Conservation (phyloP, 1,284 basidiomycete genomes). For the Xerocomus nothofagi region DNA sequence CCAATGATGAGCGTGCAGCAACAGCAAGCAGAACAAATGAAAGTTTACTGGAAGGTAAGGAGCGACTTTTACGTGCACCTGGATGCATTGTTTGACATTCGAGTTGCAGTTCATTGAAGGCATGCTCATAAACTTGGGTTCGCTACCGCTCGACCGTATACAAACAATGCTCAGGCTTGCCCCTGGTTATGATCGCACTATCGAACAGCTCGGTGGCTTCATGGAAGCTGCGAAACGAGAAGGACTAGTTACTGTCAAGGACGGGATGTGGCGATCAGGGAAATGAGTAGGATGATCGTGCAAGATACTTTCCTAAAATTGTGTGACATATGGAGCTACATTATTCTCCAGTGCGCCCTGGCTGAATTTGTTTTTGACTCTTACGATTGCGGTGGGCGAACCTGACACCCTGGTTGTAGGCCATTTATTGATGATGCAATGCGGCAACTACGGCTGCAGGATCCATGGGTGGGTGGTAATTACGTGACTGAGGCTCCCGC, state of each 20-base stretch:
- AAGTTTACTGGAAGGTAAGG: slow-evolving; percentile 79
- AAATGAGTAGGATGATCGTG: slow-evolving; percentile 12
- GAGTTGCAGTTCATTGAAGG: slow-evolving; percentile 71
- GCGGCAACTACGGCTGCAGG: background rate
- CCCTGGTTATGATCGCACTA: slow-evolving; percentile 72
- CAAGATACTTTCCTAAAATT: slow-evolving; percentile 1
- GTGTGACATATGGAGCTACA: background rate
- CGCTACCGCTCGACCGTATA: slow-evolving; percentile 71
- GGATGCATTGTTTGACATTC: slow-evolving; percentile 6
- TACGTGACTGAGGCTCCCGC: too few relatives aligned
- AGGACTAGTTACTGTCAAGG: slow-evolving; percentile 67
- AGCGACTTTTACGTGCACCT: background rate
- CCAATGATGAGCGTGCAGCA: slow-evolving; percentile 62
- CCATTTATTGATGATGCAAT: background rate
- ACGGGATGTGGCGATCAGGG: slow-evolving; percentile 73
- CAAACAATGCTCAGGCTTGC: slow-evolving; percentile 82
- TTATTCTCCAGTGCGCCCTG: background rate
- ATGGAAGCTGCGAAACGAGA: slow-evolving; percentile 78
- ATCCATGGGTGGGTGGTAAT: background rate
- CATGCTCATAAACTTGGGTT: slow-evolving; percentile 81
- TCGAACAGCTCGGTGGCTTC: slow-evolving; percentile 74
- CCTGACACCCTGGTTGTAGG: background rate
- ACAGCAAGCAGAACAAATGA: slow-evolving; percentile 82
- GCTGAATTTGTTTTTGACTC: background rate
- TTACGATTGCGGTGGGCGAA: background rate